Conservation (phyloP, 1,284 basidiomycete genomes). For the Schizophyllum commune region DNA sequence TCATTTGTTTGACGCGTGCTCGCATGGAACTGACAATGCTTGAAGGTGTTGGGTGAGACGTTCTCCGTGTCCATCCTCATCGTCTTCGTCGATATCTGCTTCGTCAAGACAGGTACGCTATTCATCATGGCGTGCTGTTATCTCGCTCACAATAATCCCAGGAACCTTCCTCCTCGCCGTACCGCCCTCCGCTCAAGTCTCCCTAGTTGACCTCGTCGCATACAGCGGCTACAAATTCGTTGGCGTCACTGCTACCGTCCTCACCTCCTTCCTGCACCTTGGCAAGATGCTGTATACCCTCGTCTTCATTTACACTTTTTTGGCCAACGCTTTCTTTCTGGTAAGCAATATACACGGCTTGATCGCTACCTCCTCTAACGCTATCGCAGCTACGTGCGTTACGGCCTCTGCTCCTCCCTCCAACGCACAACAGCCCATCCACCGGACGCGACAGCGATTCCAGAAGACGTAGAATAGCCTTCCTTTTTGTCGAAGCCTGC, state of each 20-base stretch:
- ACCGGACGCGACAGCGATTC: slow-evolving; percentile 26
- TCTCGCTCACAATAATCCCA: slow-evolving; percentile 46
- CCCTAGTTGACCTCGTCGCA: slow-evolving; percentile 65
- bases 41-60: slow-evolving; percentile 78
- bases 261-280: slow-evolving; percentile 53
- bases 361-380: not conserved
- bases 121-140: slow-evolving; percentile 56
- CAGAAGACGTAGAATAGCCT: slow-evolving; percentile 74
- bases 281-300: slow-evolving; percentile 60
- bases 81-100: slow-evolving; percentile 78
- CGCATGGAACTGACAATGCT: not conserved
- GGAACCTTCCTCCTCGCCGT: slow-evolving; percentile 12
- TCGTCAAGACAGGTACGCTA: slow-evolving; percentile 69
- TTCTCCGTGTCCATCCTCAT: slow-evolving; percentile 80
- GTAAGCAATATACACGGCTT: slow-evolving; percentile 37
- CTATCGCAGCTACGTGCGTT: slow-evolving; percentile 74
- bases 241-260: slow-evolving; percentile 30
- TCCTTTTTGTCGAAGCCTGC: slow-evolving; percentile 76
- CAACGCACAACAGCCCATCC: slow-evolving; percentile 25
- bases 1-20: not conserved
- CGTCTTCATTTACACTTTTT: slow-evolving; percentile 79
- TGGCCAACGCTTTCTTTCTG: slow-evolving; percentile 92
- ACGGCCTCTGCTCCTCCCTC: slow-evolving; percentile 82
- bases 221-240: slow-evolving; percentile 99
- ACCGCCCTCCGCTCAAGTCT: slow-evolving; percentile 25